Evolutionary conservation across 495 filamentous ascomycete species (phyloP).

Genomic region (Apodospora peruviana): DNA sequence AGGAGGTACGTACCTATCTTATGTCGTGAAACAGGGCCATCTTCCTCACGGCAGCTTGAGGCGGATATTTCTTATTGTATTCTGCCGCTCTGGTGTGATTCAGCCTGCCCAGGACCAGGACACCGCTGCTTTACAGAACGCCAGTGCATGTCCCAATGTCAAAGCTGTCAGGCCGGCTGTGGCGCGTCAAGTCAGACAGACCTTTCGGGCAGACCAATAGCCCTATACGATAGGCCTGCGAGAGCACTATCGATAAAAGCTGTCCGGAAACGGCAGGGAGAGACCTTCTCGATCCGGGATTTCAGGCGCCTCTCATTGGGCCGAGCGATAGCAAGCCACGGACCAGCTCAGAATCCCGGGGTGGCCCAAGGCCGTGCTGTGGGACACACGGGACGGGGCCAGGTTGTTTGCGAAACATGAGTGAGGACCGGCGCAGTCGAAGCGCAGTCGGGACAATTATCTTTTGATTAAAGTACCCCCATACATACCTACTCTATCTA

Average conservation of each 20-base stretch:
- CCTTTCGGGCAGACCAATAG: too few species aligned
- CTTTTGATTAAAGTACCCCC: not conserved
- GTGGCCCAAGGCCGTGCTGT: not conserved
- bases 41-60: not conserved
- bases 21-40: slow-evolving; percentile 6
- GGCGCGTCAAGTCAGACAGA: not conserved
- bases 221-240: too few species aligned
- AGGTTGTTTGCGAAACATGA: not conserved
- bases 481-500: slow-evolving; percentile 2
- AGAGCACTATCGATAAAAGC: too few species aligned
- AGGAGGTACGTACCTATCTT: not conserved
- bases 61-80: not conserved
- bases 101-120: not conserved
- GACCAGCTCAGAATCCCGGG: not conserved
- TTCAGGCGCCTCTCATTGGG: not conserved
- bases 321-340: not conserved
- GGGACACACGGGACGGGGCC: not conserved
- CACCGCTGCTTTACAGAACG: too few species aligned
- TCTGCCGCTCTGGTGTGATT: not conserved
- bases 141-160: slow-evolving; percentile 1
- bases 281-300: not conserved
- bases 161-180: slow-evolving; percentile 8
- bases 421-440: not conserved
- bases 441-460: not conserved
- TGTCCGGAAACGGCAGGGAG: not conserved